These are phyloP conservation scores for Vigna trinervia DNA, from an alignment of 306 rosid genomes.

Conservation along the genomic window DNA sequence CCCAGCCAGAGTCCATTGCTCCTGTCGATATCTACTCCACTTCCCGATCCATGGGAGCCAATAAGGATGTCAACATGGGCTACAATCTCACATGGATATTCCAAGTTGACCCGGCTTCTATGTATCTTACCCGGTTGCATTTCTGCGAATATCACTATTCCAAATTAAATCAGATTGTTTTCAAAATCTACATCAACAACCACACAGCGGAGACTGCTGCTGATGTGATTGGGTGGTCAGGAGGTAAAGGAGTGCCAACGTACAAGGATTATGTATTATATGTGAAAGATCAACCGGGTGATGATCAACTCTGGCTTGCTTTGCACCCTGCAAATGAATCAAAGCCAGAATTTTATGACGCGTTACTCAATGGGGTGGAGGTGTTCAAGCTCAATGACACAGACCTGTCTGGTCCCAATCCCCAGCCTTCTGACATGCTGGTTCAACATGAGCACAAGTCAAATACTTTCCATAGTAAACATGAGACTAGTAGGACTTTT, in stretches of 20 bases:
- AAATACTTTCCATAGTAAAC: slow-evolving; percentile 3
- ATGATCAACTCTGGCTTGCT: slow-evolving; percentile 54
- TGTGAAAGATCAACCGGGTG: slow-evolving; percentile 23
- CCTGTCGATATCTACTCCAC: slow-evolving; percentile 51
- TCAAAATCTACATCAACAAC: slow-evolving; percentile 54
- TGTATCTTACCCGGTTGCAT: slow-evolving; percentile 57
- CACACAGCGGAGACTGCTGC: slow-evolving; percentile 52
- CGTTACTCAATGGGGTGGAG: slow-evolving; percentile 58
- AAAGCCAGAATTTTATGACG: slow-evolving; percentile 54
- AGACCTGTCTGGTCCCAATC: slow-evolving; percentile 61
- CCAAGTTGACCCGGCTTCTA: slow-evolving; percentile 55
- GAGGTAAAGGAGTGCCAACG: slow-evolving; percentile 44
- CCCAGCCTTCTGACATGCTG: slow-evolving; percentile 55
- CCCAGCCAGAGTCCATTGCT: slow-evolving; percentile 51
- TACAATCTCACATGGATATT: slow-evolving; percentile 64
- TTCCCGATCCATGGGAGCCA: slow-evolving; percentile 52
- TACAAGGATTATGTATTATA: slow-evolving; percentile 51
- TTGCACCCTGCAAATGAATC: slow-evolving; percentile 43
- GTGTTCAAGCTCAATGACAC: slow-evolving; percentile 57
- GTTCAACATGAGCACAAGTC: slow-evolving; percentile 18
- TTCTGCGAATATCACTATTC: slow-evolving; percentile 51
- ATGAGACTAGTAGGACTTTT: background rate
- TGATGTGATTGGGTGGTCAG: slow-evolving; percentile 56
- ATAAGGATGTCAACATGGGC: slow-evolving; percentile 40
- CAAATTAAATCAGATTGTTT: slow-evolving; percentile 48